Base-by-base conservation (phyloP, 768 basidiomycete species). In the Trametes maxima region DNA sequence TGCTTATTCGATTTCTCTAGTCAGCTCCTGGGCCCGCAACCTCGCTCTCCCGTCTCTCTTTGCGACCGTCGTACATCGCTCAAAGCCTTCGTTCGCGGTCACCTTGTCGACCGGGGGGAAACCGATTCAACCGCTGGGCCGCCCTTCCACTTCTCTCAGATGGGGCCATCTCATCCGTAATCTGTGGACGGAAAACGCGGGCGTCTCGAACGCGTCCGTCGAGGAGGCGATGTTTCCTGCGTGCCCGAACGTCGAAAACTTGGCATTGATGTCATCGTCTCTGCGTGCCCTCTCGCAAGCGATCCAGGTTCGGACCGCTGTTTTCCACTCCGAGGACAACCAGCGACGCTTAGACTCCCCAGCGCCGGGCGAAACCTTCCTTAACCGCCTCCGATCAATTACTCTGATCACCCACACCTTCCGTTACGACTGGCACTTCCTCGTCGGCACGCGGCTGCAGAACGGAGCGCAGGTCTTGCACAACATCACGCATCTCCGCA, bases 401-500 rank as follows among this genome's bases (percentile, higher is more conserved):
- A 71, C 70, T 2, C 54, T 71, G 8, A 50, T 68, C 51, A 67
- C 58, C n/a, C 67, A 65, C 42, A 69, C 64, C 37, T 59, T 54
- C 39, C 67, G 68, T 0, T 64, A 64, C 39, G 65, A 67, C 28
- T 69, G 68, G 68, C 62, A 67, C 19, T 62, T 64, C 57, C 62
- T 69, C 33, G 57, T 51, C 14, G 64, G 52, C 13, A 35, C 63
- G 4, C 59, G 49, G n/a, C 46, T 62, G 8, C 49, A 48, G 37
- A 40, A 60, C 14, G 65, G 64, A 0, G 21, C 50, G 11, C 36
- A 49, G 25, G 24, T 69, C 22, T 57, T 69, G 28, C 59, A 66
- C 17, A 68, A 68, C 52, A 66, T 71, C 60, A 69, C 70, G 3
- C 65, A 67, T 35, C 64, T 71, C 7, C 68, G 64, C 21, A 57